Conservation (phyloP, 2,329 filamentous ascomycete genomes). For the Thyridium curvatum region DNA sequence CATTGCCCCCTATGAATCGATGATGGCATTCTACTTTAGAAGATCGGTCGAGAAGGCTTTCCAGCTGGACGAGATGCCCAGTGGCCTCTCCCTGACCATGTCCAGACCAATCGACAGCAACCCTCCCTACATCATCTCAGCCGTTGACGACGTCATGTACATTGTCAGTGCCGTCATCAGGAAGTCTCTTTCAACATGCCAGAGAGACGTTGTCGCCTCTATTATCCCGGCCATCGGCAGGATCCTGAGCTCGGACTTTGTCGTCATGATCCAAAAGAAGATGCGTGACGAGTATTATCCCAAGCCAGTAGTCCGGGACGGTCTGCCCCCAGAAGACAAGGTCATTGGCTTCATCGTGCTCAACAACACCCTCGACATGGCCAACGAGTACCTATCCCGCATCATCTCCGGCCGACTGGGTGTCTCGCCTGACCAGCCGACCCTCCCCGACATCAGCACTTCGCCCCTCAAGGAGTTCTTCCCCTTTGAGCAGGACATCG, state of each 20-base stretch:
- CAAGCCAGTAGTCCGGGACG: conserved; percentile 69
- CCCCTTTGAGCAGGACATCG: conserved; percentile 71
- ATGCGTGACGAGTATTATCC: conserved; percentile 97
- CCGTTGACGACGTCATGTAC: conserved; percentile 99
- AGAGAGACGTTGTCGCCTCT: conserved; percentile 68
- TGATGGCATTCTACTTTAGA: conserved; percentile 96
- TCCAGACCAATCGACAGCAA: conserved; percentile 67
- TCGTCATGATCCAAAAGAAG: conserved; percentile 94
- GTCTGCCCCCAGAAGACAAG: conserved; percentile 78
- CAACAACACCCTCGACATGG: conserved; percentile 92
- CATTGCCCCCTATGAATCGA: conserved; percentile 74
- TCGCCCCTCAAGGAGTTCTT: conserved; percentile 59
- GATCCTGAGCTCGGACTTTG: conserved; percentile 82
- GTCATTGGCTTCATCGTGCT: conserved; percentile 86
- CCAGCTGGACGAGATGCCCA: conserved; percentile 84
- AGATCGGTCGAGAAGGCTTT: conserved; percentile 96
- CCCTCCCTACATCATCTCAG: conserved; percentile 86
- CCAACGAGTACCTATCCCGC: conserved; percentile 82
- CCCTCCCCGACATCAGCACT: conserved; percentile 16
- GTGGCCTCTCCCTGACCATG: conserved; percentile 70
- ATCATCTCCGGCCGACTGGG: conserved; percentile 69
- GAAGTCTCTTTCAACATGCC: conserved; percentile 79
- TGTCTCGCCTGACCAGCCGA: conserved; percentile 25
- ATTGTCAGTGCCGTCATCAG: conserved; percentile 91
- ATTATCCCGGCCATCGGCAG: conserved; percentile 74